These are phyloP conservation scores for Nakazawaea sp. DNA, from an alignment of 805 yeast species.

Conservation along the genomic window DNA sequence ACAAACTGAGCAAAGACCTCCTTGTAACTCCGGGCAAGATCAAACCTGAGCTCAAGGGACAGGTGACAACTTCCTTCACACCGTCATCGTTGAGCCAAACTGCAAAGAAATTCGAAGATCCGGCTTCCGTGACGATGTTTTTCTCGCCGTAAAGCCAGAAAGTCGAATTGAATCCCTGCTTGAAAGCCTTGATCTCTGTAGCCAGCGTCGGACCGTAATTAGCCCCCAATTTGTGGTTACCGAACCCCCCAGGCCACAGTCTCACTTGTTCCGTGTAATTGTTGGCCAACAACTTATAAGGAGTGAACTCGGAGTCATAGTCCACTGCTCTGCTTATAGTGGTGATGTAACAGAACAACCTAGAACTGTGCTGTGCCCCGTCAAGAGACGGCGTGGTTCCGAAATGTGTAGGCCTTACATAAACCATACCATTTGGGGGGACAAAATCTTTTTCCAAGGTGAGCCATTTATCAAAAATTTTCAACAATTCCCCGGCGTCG, in stretches of 20 bases:
- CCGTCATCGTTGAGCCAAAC: conserved; percentile 35
- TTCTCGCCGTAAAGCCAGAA: conserved; percentile 48
- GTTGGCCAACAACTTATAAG: conserved; percentile 34
- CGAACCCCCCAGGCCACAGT: conserved; percentile 56
- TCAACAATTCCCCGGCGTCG: conserved; percentile 36
- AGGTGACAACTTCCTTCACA: conserved; percentile 40
- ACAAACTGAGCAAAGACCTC: conserved; percentile 38
- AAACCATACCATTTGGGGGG: conserved; percentile 37
- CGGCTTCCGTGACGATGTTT: conserved; percentile 47
- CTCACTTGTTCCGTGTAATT: conserved; percentile 45
- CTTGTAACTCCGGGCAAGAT: conserved; percentile 49
- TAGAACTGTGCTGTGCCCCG: conserved; percentile 37
- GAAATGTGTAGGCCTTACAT: conserved; percentile 45
- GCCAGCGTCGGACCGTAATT: conserved; percentile 47
- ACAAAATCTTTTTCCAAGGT: conserved; percentile 36
- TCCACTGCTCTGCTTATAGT: conserved; percentile 30
- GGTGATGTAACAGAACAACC: conserved; percentile 35
- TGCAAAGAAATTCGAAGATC: conserved; percentile 47
- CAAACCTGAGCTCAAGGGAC: conserved; percentile 43
- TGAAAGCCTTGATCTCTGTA: conserved; percentile 37
- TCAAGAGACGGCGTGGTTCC: conserved; percentile 43
- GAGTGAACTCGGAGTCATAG: conserved; percentile 30
- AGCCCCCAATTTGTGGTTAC: conserved; percentile 47
- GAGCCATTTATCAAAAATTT: conserved; percentile 34
- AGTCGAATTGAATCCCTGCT: conserved; percentile 42